Base-by-base conservation (phyloP, 176 grass and related monocot genomes). In the Oryza brachyantha region DNA sequence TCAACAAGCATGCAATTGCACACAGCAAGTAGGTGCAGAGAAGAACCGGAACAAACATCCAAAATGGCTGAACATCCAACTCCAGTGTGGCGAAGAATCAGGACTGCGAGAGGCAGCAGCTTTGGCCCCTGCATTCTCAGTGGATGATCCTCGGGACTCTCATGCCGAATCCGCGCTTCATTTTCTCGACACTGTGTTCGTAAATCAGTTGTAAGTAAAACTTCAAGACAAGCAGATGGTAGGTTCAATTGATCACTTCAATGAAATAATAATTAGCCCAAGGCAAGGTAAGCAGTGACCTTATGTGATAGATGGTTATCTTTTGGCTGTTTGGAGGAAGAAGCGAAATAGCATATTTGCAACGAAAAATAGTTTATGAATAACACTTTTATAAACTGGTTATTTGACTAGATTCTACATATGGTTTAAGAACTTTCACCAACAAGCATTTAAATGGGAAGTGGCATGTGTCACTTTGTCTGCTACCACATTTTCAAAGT, bases 101-200 rank as follows among this genome's bases (percentile, higher is more conserved):
- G 29, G 26, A 64, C 28, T 61, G 37, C 1, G 34, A 17, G 19
- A 21, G 64, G 27, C 59, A 14, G 32, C 25, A 14, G 32, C 25
- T 29, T 29, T 28, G 57, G 13, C n/a, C 37, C 42, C 36, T 5
- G 1, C 12, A 4, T 10, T 50, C 26, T 84, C 64, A 89, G 13
- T 77, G 82, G 38, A 72, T 66, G 72, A 71, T 72, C 80, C 90
- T 90, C 13, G 92, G 96, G 25, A 75, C 78, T 27, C 92, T 79
- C 96, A 99, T 99, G 1, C 96, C 96, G 17, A 96, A 99, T 17
- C 96, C 96, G 1, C 75, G 88, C 76, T 94, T 95, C 88, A 93
- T 89, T 40, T 93, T 99, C 92, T 99, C 96, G 1, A 99, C 81
- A 7, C 96, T 99, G 90, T 72, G 62, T 28, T 45, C 19, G 32